phyloP scores from a whole-genome alignment of 2,329 filamentous ascomycete species.

The Stagonosporopsis tanaceti region DNA sequence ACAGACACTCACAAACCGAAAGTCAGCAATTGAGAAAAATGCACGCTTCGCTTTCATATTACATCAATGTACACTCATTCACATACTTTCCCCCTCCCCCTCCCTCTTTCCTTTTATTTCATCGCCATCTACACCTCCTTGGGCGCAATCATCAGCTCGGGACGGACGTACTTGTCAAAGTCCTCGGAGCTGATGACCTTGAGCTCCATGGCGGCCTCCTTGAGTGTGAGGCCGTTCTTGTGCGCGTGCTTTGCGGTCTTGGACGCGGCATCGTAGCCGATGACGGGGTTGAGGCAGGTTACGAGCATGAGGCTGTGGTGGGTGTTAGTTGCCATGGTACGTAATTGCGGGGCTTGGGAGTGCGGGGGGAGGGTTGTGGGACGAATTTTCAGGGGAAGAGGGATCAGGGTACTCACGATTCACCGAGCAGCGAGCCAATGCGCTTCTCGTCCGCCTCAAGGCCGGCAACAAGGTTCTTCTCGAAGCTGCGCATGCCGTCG shows the following conservation, averaged over 20 bases:
- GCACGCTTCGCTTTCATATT: slow-evolving; percentile 13
- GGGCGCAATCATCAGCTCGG: slow-evolving; percentile 94
- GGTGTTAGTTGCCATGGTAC: slow-evolving; percentile 16
- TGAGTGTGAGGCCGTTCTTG: slow-evolving; percentile 95
- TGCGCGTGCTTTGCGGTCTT: slow-evolving; percentile 76
- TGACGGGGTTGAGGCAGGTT: slow-evolving; percentile 68
- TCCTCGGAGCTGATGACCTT: slow-evolving; percentile 87
- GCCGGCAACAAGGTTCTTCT: slow-evolving; percentile 88
- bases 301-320: slow-evolving; percentile 89
- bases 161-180: slow-evolving; percentile 87
- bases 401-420: slow-evolving; percentile 71
- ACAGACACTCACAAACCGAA: no score
- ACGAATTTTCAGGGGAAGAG: background rate
- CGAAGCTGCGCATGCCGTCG: slow-evolving; percentile 94
- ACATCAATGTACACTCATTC: slow-evolving; percentile 9
- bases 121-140: slow-evolving; percentile 57
- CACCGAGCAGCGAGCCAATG: slow-evolving; percentile 88
- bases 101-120: background rate
- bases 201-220: slow-evolving; percentile 92
- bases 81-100: background rate
- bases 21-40: background rate
- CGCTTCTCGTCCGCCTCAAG: slow-evolving; percentile 93
- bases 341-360: background rate
- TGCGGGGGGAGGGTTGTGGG: background rate
- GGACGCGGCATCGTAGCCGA: slow-evolving; percentile 45